Conservation (phyloP, 257 asterid species). For the Salvia splendens region DNA sequence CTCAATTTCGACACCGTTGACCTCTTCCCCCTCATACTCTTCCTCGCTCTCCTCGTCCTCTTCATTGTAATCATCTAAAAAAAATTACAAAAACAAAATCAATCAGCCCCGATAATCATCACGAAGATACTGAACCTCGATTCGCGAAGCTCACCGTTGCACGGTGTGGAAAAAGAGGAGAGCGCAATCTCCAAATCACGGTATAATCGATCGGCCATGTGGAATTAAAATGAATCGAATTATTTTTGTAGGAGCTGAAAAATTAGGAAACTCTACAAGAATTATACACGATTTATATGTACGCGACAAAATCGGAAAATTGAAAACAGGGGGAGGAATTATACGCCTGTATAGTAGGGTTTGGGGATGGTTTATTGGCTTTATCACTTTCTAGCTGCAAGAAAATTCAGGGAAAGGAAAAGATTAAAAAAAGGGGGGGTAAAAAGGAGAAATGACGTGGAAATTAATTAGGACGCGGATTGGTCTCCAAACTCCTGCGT, state of each 20-base stretch:
- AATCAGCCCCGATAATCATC: neutral
- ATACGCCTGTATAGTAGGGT: constrained; percentile 37
- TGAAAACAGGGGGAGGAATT: neutral
- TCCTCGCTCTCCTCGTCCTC: constrained; percentile 61
- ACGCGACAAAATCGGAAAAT: neutral
- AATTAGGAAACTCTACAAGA: constrained; percentile 1
- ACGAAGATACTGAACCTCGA: neutral
- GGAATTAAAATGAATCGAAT: neutral
- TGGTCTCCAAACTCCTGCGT: too few relatives aligned
- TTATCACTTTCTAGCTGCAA: constrained; percentile 12
- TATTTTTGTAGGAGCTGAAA: neutral
- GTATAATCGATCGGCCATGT: constrained; percentile 51
- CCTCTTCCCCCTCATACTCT: constrained; percentile 58
- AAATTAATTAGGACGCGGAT: constrained; percentile 2
- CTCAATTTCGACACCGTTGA: constrained; percentile 42
- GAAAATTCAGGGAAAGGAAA: neutral
- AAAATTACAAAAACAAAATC: neutral
- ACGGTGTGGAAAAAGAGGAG: constrained; percentile 37
- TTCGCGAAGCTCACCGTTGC: constrained; percentile 35
- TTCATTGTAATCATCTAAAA: constrained; percentile 47
- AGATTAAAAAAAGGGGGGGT: too few relatives aligned
- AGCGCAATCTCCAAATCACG: constrained; percentile 46
- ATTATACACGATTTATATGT: neutral
- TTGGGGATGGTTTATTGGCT: constrained; percentile 34
- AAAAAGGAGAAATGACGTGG: neutral